Evolutionary conservation across 2,329 filamentous ascomycete species (phyloP), one percentile per base, ranked within the genome.

Genomic region (Coniella vitis): DNA sequence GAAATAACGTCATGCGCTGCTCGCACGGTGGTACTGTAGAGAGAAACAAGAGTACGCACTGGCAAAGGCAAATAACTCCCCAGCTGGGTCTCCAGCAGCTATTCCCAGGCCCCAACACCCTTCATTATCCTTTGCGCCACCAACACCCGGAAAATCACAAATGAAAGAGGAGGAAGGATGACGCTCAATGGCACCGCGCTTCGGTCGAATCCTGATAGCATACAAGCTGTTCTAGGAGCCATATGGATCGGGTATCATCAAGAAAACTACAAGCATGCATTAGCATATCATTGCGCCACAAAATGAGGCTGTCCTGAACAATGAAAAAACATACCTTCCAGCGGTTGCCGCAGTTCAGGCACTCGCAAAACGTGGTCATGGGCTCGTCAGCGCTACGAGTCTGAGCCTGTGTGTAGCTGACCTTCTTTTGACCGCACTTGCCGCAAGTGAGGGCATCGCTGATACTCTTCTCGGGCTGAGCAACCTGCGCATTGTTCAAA

Each of bases 401-500:
- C 75, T 98, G 93, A 4, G 93, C 93, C 71, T 98, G 93, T 42
- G 82, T 89, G 69, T 98, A 98, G 68, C 86, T 90, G 63, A 97
- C 93, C 75, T 89, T 90, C 74, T 87, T 90, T 77, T 95, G 78
- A 60, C 87, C 87, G 70, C 93, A 98, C 68, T 90, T 90, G 62
- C 89, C 81, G 71, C 93, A 98, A 69, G 88, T 84, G 61, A 97
- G 76, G 49, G 84, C 87, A 64, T 86, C 85, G 64, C 84, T 90
- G 70, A 96, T 89, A 63, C 86, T 90, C 76, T 90, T 93, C 69
- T 95, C 86, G 16, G 83, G 86, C 75, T 90, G 86, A 49, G 91
- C 87, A 10, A 95, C 90, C 83, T 97, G 94, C 1, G 93, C 89
- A 68, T 91, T 89, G 73, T 90, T 90, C 87, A 97, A 90, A 69